phyloP scores from a whole-genome alignment of 805 yeast genomes.

The Pichia occidentalis region DNA sequence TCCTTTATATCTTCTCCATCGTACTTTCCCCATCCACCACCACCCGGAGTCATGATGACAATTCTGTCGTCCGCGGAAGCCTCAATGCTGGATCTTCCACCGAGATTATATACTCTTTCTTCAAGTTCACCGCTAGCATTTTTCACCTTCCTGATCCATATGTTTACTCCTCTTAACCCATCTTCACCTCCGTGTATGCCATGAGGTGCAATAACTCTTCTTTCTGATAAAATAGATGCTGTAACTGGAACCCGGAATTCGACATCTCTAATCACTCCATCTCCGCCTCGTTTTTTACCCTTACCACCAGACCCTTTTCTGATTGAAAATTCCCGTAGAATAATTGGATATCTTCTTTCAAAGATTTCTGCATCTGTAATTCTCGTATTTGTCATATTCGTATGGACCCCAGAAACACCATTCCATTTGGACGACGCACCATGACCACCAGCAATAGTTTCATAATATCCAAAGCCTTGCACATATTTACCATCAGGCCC shows the following conservation, averaged over 20 bases:
- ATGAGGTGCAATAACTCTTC: conserved; percentile 79
- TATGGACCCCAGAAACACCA: conserved; percentile 86
- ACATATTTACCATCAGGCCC: conserved; percentile 42
- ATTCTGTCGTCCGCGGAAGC: conserved; percentile 59
- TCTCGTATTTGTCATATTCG: conserved; percentile 90
- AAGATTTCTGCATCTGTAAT: conserved; percentile 88
- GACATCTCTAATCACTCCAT: conserved; percentile 80
- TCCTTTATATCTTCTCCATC: background rate
- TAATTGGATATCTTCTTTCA: conserved; percentile 82
- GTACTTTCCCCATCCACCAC: conserved; percentile 65
- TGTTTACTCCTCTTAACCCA: conserved; percentile 67
- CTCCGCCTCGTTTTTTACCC: conserved; percentile 71
- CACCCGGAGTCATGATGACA: conserved; percentile 73
- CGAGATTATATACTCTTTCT: conserved; percentile 43
- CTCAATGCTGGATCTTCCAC: conserved; percentile 64
- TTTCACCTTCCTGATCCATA: conserved; percentile 35
- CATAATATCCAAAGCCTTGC: conserved; percentile 83
- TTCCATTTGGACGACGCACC: conserved; percentile 84
- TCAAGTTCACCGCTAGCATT: conserved; percentile 29
- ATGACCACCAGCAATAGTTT: conserved; percentile 92
- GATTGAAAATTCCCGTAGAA: conserved; percentile 64
- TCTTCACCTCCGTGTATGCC: conserved; percentile 79
- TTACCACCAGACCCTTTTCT: conserved; percentile 74
- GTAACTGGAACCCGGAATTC: conserved; percentile 68
- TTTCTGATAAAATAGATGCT: conserved; percentile 78